Evolutionary conservation across 495 filamentous ascomycete genomes (phyloP), one percentile per base, ranked within the genome.

Genomic region (Trichoderma parareesei): DNA sequence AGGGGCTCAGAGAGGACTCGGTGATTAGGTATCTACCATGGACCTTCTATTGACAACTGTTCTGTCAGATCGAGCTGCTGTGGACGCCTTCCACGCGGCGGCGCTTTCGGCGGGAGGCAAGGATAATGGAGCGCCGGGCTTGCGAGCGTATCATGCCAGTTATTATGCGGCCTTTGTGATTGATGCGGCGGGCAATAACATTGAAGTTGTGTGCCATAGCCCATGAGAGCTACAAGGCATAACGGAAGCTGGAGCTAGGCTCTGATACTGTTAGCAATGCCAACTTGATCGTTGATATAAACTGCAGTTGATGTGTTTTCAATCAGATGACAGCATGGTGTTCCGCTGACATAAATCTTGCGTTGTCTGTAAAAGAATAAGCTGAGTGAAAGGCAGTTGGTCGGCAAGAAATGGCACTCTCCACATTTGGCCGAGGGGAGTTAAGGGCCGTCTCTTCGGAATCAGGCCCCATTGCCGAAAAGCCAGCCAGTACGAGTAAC

Each of bases 161-260:
- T 80, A 79, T 61, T 81, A 78, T 64, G 78, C 62, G 1, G 74
- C 76, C 11, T 81, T 76, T 66, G 68, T 78, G 38, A 20, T 74
- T 11, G 79, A 81, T 68, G 73, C 75, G 0, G 60, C 73, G 40
- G 78, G 77, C 3, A 79, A 79, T 63, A 81, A 80, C 68, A 67
- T 79, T 38, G 78, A 82, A 70, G 67, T 75, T 68, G 76, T 79
- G 40, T 74, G 72, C 68, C 65, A 69, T 41, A 60, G 10, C 7
- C 61, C 61, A 33, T 49, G 8, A 20, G 46, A 49, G 16, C 9
- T 16, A 18, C n/a, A 6, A 41, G 40, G 11, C 40, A 27, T 41
- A 11, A 0, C 3, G 40, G 11, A 41, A 41, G 6, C 11, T 41
- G 40, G 6, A 7, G 40, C 40, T 6, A 41, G 40, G 40, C 6